These are phyloP conservation scores for Kodamaea kakaduensis DNA, from an alignment of 805 yeast species.

Conservation along the genomic window DNA sequence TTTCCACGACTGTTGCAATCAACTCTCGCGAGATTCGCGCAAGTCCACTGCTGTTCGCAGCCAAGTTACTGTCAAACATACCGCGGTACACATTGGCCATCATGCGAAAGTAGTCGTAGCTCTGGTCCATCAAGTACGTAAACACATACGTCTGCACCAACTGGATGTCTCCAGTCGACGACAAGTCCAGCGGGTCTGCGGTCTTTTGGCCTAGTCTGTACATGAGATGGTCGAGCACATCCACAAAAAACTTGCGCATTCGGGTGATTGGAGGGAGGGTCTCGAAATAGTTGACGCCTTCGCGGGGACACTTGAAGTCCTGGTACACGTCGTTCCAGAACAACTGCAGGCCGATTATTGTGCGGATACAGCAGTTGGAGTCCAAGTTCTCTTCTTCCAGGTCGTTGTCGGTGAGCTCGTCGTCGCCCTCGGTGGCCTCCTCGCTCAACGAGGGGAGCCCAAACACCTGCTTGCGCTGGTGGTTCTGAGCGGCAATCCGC, in stretches of 20 bases:
- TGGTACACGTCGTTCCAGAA: slow-evolving; percentile 32
- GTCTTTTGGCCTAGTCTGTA: slow-evolving; percentile 14
- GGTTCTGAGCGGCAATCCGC: slow-evolving; percentile 3
- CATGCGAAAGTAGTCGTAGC: slow-evolving; percentile 19
- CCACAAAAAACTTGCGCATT: slow-evolving; percentile 18
- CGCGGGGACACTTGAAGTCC: slow-evolving; percentile 19
- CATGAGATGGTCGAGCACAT: slow-evolving; percentile 22
- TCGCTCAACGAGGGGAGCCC: slow-evolving; percentile 10
- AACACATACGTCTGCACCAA: slow-evolving; percentile 13
- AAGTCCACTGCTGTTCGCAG: background rate
- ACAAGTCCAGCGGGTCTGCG: slow-evolving; percentile 10
- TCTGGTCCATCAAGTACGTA: slow-evolving; percentile 21
- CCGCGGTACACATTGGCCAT: slow-evolving; percentile 16
- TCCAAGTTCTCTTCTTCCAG: slow-evolving; percentile 9
- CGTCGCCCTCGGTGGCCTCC: slow-evolving; percentile 1
- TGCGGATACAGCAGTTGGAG: slow-evolving; percentile 4
- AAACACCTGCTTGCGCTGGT: slow-evolving; percentile 1
- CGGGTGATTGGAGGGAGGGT: slow-evolving; percentile 11
- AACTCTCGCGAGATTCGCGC: background rate
- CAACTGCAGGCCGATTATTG: slow-evolving; percentile 11
- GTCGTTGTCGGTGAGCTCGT: slow-evolving; percentile 6
- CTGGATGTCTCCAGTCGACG: slow-evolving; percentile 5
- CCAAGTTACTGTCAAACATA: slow-evolving; percentile 9
- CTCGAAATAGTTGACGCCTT: slow-evolving; percentile 10
- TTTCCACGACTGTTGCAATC: background rate